A percentile compares a stretch with the other conserved stretches of the same genome.
Evolutionary conservation across 2,329 filamentous ascomycete species (phyloP).

Genomic region (Pseudogymnoascus sp.): DNA sequence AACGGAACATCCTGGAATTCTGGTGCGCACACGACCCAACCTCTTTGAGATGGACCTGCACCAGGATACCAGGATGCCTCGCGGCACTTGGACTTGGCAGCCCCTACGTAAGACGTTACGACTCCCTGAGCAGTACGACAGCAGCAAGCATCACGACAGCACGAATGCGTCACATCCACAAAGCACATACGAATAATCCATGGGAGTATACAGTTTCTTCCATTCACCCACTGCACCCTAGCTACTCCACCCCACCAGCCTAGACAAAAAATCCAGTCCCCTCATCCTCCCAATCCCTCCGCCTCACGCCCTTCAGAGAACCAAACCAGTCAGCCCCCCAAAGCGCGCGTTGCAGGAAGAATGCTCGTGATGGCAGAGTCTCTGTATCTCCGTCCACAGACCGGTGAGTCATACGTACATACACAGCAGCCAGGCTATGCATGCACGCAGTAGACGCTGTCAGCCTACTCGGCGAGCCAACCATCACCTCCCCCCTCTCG

Average conservation of each 20-base stretch:
- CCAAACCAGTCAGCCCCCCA: conserved; percentile 5
- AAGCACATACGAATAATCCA: background rate
- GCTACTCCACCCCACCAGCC: background rate
- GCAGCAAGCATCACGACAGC: background rate
- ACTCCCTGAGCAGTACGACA: background rate
- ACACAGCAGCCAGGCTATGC: conserved; percentile 4
- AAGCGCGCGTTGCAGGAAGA: background rate
- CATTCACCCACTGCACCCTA: background rate
- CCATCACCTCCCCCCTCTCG: background rate
- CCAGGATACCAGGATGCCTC: background rate
- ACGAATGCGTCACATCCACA: background rate
- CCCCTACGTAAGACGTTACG: background rate
- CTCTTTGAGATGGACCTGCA: background rate
- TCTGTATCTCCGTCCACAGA: background rate
- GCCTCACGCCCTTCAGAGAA: background rate
- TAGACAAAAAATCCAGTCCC: background rate
- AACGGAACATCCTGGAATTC: background rate
- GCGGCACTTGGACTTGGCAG: background rate
- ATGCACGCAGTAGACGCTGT: background rate
- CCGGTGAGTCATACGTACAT: background rate
- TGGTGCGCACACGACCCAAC: background rate
- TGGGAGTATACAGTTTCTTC: background rate
- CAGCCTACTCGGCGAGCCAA: background rate
- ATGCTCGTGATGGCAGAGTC: background rate
- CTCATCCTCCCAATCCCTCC: background rate